Conservation (phyloP, 768 basidiomycete genomes). For the Mycena leptocephala region DNA sequence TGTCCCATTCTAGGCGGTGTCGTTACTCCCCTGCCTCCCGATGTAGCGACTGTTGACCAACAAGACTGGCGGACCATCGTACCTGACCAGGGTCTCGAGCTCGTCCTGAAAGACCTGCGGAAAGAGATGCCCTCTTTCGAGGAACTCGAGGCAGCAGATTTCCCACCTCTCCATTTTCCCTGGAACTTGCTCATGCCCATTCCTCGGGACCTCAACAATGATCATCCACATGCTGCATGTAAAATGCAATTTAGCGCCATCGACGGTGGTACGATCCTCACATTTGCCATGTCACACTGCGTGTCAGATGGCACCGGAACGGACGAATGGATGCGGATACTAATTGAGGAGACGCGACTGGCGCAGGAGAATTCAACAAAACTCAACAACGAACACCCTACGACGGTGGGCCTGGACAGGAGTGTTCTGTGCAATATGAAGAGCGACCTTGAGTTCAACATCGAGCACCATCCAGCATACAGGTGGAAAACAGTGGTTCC, state of each 20-base stretch:
- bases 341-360: not conserved
- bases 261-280: slow-evolving; percentile 23
- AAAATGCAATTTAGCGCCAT: slow-evolving; percentile 24
- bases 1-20: slow-evolving; percentile 16
- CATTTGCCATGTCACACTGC: slow-evolving; percentile 15
- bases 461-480: slow-evolving; percentile 6
- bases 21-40: not conserved
- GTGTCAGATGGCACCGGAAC: slow-evolving; percentile 12
- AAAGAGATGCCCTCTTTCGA: not conserved
- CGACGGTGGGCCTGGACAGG: not conserved
- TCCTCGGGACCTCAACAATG: not conserved
- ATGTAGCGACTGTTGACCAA: not conserved
- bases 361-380: not conserved
- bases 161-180: not conserved
- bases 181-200: slow-evolving; percentile 20
- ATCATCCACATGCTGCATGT: slow-evolving; percentile 12
- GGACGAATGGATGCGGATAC: slow-evolving; percentile 1
- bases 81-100: slow-evolving; percentile 2
- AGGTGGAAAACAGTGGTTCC: not conserved
- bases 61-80: slow-evolving; percentile 22
- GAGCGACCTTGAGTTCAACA: not conserved
- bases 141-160: not conserved
- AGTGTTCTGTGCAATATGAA: slow-evolving; percentile 7
- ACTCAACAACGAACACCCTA: not conserved
- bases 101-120: slow-evolving; percentile 3